Evolutionary conservation across 805 yeast genomes (phyloP).

Genomic region (Cyberlindnera misumaiensis): DNA sequence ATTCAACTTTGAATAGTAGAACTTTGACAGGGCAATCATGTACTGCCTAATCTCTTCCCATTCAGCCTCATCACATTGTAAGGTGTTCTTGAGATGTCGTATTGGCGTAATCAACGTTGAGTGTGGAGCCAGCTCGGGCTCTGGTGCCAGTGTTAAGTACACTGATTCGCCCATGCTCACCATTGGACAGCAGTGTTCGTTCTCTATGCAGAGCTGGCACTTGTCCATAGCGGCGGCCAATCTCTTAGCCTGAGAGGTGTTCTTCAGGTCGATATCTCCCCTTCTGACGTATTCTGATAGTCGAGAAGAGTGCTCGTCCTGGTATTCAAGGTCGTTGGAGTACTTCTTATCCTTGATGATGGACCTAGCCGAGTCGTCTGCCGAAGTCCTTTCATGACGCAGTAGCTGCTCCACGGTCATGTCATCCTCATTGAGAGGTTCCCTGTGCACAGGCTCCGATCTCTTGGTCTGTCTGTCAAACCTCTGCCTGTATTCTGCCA

Average conservation of each 20-base stretch:
- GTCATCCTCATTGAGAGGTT: constrained; percentile 20
- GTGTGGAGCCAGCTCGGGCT: constrained; percentile 30
- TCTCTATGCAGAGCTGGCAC: constrained; percentile 33
- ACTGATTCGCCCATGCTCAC: constrained; percentile 31
- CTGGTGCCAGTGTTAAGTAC: constrained; percentile 32
- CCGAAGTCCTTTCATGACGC: constrained; percentile 25
- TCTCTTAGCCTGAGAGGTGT: constrained; percentile 21
- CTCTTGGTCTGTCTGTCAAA: constrained; percentile 5
- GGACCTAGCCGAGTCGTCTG: constrained; percentile 17
- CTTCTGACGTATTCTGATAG: constrained; percentile 27
- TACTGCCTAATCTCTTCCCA: constrained; percentile 36
- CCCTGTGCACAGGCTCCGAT: background rate
- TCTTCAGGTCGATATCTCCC: constrained; percentile 25
- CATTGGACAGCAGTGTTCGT: constrained; percentile 24
- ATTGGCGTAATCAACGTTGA: constrained; percentile 36
- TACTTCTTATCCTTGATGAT: constrained; percentile 33
- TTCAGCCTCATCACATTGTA: constrained; percentile 37
- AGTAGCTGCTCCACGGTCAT: constrained; percentile 32
- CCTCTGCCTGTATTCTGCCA: constrained; percentile 9
- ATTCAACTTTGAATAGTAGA: constrained; percentile 29
- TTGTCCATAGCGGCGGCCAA: constrained; percentile 26
- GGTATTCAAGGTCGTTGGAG: constrained; percentile 34
- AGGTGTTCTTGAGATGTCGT: constrained; percentile 32
- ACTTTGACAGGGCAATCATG: constrained; percentile 34
- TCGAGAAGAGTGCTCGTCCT: constrained; percentile 34